These are phyloP conservation scores for Ogataea siamensis DNA, from an alignment of 805 yeast genomes.

Conservation along the genomic window DNA sequence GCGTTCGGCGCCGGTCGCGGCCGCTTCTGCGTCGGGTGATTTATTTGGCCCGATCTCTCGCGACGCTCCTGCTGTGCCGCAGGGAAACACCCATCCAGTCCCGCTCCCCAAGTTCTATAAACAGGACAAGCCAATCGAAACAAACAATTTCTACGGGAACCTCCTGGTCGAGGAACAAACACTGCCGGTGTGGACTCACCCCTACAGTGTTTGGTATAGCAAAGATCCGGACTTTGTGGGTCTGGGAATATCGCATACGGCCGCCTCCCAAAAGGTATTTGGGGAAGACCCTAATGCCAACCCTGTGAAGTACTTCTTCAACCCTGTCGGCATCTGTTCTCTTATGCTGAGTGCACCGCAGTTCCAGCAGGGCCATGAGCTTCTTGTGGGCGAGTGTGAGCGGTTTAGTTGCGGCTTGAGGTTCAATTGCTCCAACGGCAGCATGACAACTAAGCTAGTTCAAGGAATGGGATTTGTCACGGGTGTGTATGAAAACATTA, in stretches of 20 bases:
- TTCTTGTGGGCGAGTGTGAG: constrained; percentile 33
- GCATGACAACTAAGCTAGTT: constrained; percentile 50
- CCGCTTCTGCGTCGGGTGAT: constrained; percentile 7
- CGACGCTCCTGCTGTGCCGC: constrained; percentile 20
- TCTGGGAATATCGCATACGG: constrained; percentile 64
- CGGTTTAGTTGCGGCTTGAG: constrained; percentile 34
- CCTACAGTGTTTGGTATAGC: constrained; percentile 72
- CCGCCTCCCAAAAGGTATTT: constrained; percentile 57
- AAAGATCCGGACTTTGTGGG: constrained; percentile 45
- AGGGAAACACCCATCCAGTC: constrained; percentile 50
- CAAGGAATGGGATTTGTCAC: constrained; percentile 85
- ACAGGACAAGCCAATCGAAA: constrained; percentile 53
- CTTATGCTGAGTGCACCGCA: constrained; percentile 49
- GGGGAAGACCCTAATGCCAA: constrained; percentile 58
- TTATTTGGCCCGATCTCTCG: constrained; percentile 24
- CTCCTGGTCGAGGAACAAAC: constrained; percentile 64
- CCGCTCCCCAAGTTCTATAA: constrained; percentile 51
- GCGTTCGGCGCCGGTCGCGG: not conserved
- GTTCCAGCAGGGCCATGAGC: constrained; percentile 30
- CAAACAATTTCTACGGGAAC: constrained; percentile 79
- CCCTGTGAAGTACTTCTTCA: constrained; percentile 52
- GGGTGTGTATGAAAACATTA: constrained; percentile 50
- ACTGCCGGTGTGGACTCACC: constrained; percentile 77
- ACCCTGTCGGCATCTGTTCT: constrained; percentile 67
- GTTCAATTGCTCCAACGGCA: constrained; percentile 35